A percentile compares a stretch with the other conserved stretches of the same genome.
phyloP scores from a whole-genome alignment of 177 flowering plant genomes.

The Telopea speciosissima region DNA sequence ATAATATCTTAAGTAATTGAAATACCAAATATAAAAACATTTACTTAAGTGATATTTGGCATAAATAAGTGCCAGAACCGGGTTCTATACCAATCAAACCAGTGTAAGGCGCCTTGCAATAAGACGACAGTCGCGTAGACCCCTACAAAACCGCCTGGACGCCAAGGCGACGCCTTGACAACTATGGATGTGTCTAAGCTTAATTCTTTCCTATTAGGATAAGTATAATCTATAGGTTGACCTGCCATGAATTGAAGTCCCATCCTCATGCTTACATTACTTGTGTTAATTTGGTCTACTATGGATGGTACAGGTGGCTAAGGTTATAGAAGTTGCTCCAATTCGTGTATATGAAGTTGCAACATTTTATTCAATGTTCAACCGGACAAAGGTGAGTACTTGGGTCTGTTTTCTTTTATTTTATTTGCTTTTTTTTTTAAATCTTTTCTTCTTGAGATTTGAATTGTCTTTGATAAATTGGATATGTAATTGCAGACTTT shows the following conservation, averaged over 20 bases:
- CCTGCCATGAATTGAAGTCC: not conserved
- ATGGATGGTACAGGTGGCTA: conserved; percentile 66
- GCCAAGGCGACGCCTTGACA: too few relatives aligned
- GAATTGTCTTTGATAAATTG: not conserved
- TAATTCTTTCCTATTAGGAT: too few relatives aligned
- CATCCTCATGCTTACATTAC: not conserved
- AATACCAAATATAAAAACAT: too few relatives aligned
- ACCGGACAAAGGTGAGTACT: conserved; percentile 63
- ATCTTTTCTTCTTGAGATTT: not conserved
- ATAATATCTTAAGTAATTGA: too few relatives aligned
- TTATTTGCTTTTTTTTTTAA: not conserved
- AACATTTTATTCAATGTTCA: conserved; percentile 98
- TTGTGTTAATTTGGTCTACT: conserved; percentile 12
- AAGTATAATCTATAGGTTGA: not conserved
- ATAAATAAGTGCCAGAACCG: too few relatives aligned
- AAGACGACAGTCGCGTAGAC: too few relatives aligned
- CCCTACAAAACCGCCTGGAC: too few relatives aligned
- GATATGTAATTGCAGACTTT: not conserved
- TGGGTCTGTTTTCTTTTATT: not conserved
- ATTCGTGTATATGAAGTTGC: conserved; percentile 98
- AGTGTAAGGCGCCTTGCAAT: too few relatives aligned
- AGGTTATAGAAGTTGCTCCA: conserved; percentile 91
- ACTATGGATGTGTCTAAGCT: too few relatives aligned
- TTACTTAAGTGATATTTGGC: too few relatives aligned
- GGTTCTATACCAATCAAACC: too few relatives aligned